Evolutionary conservation across 1,284 basidiomycete species (phyloP), one percentile per base, ranked within the genome.

Genomic region (Earliella scabrosa): DNA sequence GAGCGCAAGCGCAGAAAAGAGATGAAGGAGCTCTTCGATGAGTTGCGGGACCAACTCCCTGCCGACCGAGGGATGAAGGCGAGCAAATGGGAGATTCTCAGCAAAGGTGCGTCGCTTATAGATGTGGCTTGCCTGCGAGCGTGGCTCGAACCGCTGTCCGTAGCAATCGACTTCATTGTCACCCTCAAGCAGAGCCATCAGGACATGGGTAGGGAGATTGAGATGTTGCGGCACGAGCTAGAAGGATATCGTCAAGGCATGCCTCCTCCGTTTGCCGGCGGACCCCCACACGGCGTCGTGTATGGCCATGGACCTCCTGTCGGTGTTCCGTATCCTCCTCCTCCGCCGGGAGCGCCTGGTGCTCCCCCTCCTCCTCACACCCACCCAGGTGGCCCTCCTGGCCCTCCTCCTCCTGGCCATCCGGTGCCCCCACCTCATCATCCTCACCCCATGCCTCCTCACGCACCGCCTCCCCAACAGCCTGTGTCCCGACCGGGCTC

Each of bases 1-100:
- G 95, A 98, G 75, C 79, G 95, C 59, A 97, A 98, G 74, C 79
- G 95, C 63, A 82, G 95, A 71, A 97, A 95, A 76, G 95, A 98
- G 75, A 98, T 98, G 95, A 96, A 96, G 70, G 95, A 97, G 58
- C 73, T 98, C 45, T 98, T 97, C 69, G 95, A 98, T 66, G 95
- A 98, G 73, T 76, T 98, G 57, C 83, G 93, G 54, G 95, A 96
- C 72, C 87, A 92, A 63, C 77, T 98, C 31, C 95, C 95, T 3
- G 89, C 91, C 41, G 93, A 96, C 73, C 82, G 93, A 53, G 93
- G 92, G 32, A 91, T 94, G 87, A 97, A 97, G 71, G 90, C 93
- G 20, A 94, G 92, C 76, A 98, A 98, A 76, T 97, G 95, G 95
- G 95, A 97, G 76, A 96, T 97, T 56, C 76, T 97, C 35, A 94